Evolutionary conservation across 2,329 filamentous ascomycete species (phyloP), one percentile per base, ranked within the genome.

Genomic region (Penicillium decumbens): DNA sequence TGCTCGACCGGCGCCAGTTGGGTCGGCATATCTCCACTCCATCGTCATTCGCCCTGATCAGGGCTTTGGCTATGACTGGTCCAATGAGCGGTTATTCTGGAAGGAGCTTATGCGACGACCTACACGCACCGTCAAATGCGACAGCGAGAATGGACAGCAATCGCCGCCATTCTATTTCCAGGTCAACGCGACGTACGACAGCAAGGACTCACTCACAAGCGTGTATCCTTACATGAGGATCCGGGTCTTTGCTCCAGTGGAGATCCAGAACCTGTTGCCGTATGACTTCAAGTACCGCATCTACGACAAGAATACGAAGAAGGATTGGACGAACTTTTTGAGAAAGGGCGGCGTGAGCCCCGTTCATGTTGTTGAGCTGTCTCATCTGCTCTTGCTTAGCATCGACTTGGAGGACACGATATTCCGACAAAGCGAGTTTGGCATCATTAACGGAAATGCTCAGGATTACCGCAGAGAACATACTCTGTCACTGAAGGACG

Each of bases 211-310:
- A 3, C 75, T 95, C 51, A 87, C 87, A 1, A 84, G 79, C 79
- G 81, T 85, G 53, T 98, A 98, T 65, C 93, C 93, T 0, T 93
- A 93, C 68, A 97, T 98, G 93, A 85, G 84, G 51, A 79, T 98
- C 57, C 88, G 91, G 58, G 80, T 98, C 2, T 95, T 89, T 23
- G 92, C 93, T 0, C 93, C 95, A 0, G 83, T 98, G 12, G 92
- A 95, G 43, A 80, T 98, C 4, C 92, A 98, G 69, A 98, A 98
- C 58, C 75, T 98, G 38, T 74, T 98, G 32, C 93, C 93, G 0
- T 97, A 93, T 65, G 93, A 98, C 71, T 98, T 98, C 82, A 97
- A 98, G 71, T 98, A 98, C 69, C 84, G 92, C 47, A 97, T 98
- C 47, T 98, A 97, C 65, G 93, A 98, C 75, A 96, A 95, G 75